Percentiles rank a stretch among this genome's conserved stretches.
phyloP scores from a whole-genome alignment of 371 early-diverging fungal genomes.

The Apophysomyces trapeziformis region DNA sequence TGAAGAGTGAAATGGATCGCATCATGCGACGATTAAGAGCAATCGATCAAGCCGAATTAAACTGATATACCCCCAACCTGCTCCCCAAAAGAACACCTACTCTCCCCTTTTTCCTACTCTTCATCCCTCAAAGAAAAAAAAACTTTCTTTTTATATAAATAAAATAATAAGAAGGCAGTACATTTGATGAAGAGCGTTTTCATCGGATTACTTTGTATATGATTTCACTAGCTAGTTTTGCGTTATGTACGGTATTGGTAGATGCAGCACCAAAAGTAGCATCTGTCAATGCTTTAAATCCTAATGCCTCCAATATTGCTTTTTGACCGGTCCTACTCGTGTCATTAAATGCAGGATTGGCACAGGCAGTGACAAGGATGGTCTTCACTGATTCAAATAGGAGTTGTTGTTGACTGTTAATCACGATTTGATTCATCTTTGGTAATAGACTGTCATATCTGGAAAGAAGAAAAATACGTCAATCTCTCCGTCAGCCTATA shows the following conservation, averaged over 20 bases:
- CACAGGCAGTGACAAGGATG: slow-evolving; percentile 78
- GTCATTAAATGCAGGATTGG: slow-evolving; percentile 61
- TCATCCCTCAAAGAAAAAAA: background rate
- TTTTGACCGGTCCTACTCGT: slow-evolving; percentile 51
- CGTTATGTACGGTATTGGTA: slow-evolving; percentile 54
- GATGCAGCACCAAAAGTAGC: slow-evolving; percentile 49
- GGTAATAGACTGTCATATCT: slow-evolving; percentile 74
- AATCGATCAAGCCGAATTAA: slow-evolving; percentile 36
- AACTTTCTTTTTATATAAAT: background rate
- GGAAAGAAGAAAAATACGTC: slow-evolving; percentile 17
- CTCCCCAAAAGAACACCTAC: background rate
- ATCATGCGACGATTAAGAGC: slow-evolving; percentile 50
- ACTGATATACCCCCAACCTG: background rate
- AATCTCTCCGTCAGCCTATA: background rate
- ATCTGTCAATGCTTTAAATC: slow-evolving; percentile 50
- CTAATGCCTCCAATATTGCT: slow-evolving; percentile 60
- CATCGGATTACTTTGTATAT: slow-evolving; percentile 58
- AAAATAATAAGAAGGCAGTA: background rate
- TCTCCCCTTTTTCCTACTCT: background rate
- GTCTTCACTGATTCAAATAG: slow-evolving; percentile 78
- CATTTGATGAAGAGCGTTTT: background rate
- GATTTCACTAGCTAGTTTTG: slow-evolving; percentile 63
- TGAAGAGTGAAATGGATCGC: slow-evolving; percentile 50
- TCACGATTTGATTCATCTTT: slow-evolving; percentile 77
- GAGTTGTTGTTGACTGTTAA: slow-evolving; percentile 69